phyloP scores from a whole-genome alignment of 2,329 filamentous ascomycete genomes.

The Fragosphaeria purpurea region DNA sequence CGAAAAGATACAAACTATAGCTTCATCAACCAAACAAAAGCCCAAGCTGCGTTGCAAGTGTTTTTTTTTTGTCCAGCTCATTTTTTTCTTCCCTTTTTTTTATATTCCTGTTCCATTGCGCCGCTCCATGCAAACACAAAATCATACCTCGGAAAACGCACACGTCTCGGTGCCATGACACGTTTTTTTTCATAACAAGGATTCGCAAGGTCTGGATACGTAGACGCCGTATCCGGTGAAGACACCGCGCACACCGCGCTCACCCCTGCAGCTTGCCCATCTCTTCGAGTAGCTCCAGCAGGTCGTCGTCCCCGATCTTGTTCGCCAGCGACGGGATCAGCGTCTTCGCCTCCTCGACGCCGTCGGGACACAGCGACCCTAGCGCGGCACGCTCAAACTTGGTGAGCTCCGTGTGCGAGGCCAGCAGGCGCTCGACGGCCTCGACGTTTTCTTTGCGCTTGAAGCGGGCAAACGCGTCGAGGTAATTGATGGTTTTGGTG shows the following conservation, averaged over 20 bases:
- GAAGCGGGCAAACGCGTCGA: constrained; percentile 91
- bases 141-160: no score
- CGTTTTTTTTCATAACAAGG: no score
- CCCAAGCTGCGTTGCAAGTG: neutral
- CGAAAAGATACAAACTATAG: neutral
- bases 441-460: constrained; percentile 91
- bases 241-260: neutral
- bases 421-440: constrained; percentile 81
- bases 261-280: constrained; percentile 63
- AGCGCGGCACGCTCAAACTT: constrained; percentile 91
- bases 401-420: constrained; percentile 67
- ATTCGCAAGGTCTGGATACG: no score
- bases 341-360: constrained; percentile 90
- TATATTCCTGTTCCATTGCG: neutral
- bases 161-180: no score
- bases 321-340: constrained; percentile 80
- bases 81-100: constrained; percentile 1
- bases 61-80: neutral
- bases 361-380: constrained; percentile 84
- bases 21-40: no score
- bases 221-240: no score
- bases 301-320: constrained; percentile 83
- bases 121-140: constrained; percentile 2
- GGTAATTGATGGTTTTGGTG: constrained; percentile 80
- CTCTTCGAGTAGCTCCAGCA: constrained; percentile 83